Evolutionary conservation across 495 filamentous ascomycete species (phyloP), one percentile per base, ranked within the genome.

Genomic region (Lichenothelia convexa): DNA sequence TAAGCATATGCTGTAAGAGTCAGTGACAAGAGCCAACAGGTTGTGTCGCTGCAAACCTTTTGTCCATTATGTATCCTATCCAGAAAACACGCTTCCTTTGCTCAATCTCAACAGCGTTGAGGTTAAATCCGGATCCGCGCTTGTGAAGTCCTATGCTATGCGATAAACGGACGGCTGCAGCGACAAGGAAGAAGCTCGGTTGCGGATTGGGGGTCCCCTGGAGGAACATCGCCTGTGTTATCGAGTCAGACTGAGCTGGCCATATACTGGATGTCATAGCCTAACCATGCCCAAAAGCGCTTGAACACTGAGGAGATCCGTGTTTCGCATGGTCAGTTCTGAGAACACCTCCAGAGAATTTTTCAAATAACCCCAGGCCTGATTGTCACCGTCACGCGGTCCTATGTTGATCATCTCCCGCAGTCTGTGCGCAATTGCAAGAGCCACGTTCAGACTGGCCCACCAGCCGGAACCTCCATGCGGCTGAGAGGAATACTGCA

Each of bases 391-490:
- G 39, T 93, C 83, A 42, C 80, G 72, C 12, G 80, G 74, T 1
- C 89, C 83, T 13, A 93, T 55, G 43, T 94, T 87, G 55, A 78
- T 89, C 78, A 93, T 93, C n/a, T 94, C 82, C 1, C 87, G 76
- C 41, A 95, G 62, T 34, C 89, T 70, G 51, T 94, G 80, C 1
- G 87, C 72, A 41, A 95, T 92, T 2, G 89, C 89, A 18, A 97
- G 64, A 0, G 80, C 84, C 42, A 93, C 78, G 49, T 97, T 97
- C 45, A 97, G 67, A 53, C 82, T 89, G 4, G 87, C 89, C 86
- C 91, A 97, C 89, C 89, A 97, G 7, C 89, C 89, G 18, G 83
- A 89, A 26, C 86, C 84, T 51, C 87, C 80, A 45, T 92, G 93
- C n/a, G 87, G 89, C 47, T 93, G 77, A 23, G 66, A 60, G 12